Percentiles rank a stretch among this genome's conserved stretches.
phyloP scores from a whole-genome alignment of 2,329 filamentous ascomycete species.

The Ophiostoma sp. region DNA sequence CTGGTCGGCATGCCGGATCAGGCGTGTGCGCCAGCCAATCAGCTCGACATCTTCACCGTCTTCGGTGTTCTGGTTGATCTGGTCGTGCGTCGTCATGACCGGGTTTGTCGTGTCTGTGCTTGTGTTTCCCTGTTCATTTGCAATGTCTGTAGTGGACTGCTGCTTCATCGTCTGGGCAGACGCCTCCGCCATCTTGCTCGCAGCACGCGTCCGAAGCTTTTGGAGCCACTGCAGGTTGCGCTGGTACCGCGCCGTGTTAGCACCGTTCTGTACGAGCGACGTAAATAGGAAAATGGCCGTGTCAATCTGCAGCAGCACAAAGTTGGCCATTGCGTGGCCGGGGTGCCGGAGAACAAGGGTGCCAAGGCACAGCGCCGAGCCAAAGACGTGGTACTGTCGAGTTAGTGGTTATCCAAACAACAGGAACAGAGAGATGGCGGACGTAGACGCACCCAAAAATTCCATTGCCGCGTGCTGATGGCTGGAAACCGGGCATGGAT shows the following conservation, averaged over 20 bases:
- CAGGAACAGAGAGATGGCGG: background rate
- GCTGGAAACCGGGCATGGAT: constrained; percentile 18
- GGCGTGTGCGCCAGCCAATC: constrained; percentile 21
- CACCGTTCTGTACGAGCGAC: background rate
- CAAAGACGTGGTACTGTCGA: constrained; percentile 15
- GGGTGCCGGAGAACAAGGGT: constrained; percentile 20
- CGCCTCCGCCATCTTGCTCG: background rate
- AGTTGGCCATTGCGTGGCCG: constrained; percentile 18
- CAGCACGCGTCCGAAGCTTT: background rate
- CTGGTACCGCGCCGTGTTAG: background rate
- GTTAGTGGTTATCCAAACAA: background rate
- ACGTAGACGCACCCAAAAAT: constrained; percentile 15
- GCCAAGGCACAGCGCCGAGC: constrained; percentile 19
- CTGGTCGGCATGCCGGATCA: constrained; percentile 18
- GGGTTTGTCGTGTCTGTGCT: background rate
- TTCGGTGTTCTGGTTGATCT: background rate
- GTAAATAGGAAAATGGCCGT: constrained; percentile 15
- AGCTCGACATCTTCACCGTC: constrained; percentile 17
- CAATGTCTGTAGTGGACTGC: background rate
- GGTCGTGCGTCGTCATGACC: background rate
- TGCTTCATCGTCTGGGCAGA: background rate
- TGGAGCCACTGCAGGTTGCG: background rate
- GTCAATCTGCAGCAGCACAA: constrained; percentile 19
- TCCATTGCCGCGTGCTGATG: constrained; percentile 20
- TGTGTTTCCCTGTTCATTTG: background rate